Base-by-base conservation (phyloP, 345 rosid genomes). In the Populus davidiana region DNA sequence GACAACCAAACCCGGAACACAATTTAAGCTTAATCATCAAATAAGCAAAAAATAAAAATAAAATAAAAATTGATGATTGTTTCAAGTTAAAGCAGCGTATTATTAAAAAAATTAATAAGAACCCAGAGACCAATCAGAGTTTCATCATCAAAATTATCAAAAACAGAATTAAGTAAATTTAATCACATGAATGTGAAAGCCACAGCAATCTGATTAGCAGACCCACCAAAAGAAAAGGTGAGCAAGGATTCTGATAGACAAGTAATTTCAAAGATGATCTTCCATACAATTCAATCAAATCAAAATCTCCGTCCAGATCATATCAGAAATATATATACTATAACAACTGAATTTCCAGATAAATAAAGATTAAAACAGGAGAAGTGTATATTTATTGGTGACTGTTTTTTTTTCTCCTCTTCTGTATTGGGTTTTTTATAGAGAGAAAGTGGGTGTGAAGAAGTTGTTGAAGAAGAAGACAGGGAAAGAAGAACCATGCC, bases 191-290 rank as follows among this genome's bases (percentile, higher is more conserved):
- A 25, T 43, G 59, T 9, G 8, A 31, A 38, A n/a, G 33, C 49
- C 12, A 69, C 71, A n/a, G 12, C 21, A 76, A 69, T 38, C 67
- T 39, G 68, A 69, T 77, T 16, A 74, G 59, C 3, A 31, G 21
- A 78, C 86, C 67, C 86, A 86, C 90, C 89, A 63, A 76, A 29
- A 70, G 78, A 71, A 77, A 38, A 74, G 63, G 71, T 68, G 83
- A 73, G 78, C 73, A 72, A 75, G 54, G 77, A 81, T 79, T 72
- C 78, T 27, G 78, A 75, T 49, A 27, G 74, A 77, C 23, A 75
- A 77, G 23, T 86, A 90, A 86, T 88, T 77, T 77, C 79, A 85
- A 71, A 71, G 83, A 71, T 74, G 83, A 85, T 67, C 76, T 59
- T 66, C 85, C 82, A 84, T 86, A 50, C 4, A 21, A n/a, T 50